Base-by-base conservation (phyloP, 2,329 filamentous ascomycete genomes). In the Chalaropsis ovoidea region DNA sequence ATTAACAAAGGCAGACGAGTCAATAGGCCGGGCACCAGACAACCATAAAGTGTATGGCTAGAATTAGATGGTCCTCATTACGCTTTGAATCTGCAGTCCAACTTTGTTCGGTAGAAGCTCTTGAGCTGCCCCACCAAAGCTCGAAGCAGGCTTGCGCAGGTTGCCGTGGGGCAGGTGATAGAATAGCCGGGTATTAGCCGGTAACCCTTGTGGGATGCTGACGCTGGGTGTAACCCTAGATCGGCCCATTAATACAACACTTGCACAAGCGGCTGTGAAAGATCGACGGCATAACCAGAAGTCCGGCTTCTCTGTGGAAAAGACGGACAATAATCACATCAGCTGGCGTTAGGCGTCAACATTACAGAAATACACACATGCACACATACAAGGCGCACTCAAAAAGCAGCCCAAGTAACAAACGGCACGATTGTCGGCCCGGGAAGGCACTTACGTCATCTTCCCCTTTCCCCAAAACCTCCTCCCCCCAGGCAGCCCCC, bases 61-160 rank as follows among this genome's bases (percentile, higher is more conserved):
- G 11, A 27, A 52, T 11, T 2, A 52, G 22, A 24, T 52, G 15
- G 47, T 13, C 3, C 8, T 13, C n/a, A 27, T 27, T 52, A 10
- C 8, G 35, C 35, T 39, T 39, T 39, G 35, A 39, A 39, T 39
- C 5, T 10, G 4, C 35, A 10, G 35, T 6, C 35, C 8, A 39
- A 10, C 45, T 49, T 24, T 15, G 24, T 15, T 11, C 10, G 19
- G 24, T 24, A 24, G 49, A 24, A 62, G 39, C n/a, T 56, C 22
- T 31, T n/a, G 31, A 35, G 54, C 54, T 58, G 60, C 61, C 61
- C 61, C 61, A 62, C 61, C 27, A 52, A 62, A 52, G 45, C 31
- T 42, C 27, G 22, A 2, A 41, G 10, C n/a, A 60, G 31, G 22
- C 31, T 11, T 10, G 35, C 35, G 35, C 35, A 10, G 35, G 35